Evolutionary conservation across 805 yeast genomes (phyloP), one percentile per base, ranked within the genome.

Genomic region (Komagataella phaffii): DNA sequence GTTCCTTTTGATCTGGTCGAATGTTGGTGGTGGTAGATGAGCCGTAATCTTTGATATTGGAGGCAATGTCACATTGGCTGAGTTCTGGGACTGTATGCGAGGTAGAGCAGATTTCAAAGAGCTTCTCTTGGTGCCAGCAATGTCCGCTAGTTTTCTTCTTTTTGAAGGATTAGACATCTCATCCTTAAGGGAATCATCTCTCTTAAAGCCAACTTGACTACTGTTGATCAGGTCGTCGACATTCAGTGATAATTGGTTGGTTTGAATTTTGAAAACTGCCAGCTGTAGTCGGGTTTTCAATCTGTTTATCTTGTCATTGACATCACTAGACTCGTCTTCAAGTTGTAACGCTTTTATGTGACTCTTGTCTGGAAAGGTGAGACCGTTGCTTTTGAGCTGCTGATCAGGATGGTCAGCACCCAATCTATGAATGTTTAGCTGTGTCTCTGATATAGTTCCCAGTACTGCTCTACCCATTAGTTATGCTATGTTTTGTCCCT

Each of bases 261-360:
- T 76, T 52, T 68, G 68, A 46, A 72, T 71, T 57, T 77, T 78
- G 60, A 71, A 77, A 57, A 74, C 74, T 2, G 83, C 83, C 49
- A 77, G 58, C 56, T 74, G 74, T 21, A 78, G 62, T 55, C 79
- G 70, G 53, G 72, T 63, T 56, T 73, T 72, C 53, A 78, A 65
- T 56, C 66, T 68, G 49, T 73, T 60, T 5, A 75, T 76, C 43
- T 69, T 54, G 45, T 51, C 53, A 55, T 58, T 10, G 14, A 30
- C 40, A 30, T 30, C n/a, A 30, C 14, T 30, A 14, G 40, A 8
- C 40, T 30, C 40, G 14, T 30, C n/a, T 10, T 30, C n/a, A 10
- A 30, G 40, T 3, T 30, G 14, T 30, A 30, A 10, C 6, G 40
- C 14, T 8, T 30, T 8, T 14, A 30, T 10, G 14, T 30, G 40